Percentiles rank a stretch among this genome's conserved stretches.
Conservation (phyloP, 768 basidiomycete genomes). For the Lentinula sp. region DNA sequence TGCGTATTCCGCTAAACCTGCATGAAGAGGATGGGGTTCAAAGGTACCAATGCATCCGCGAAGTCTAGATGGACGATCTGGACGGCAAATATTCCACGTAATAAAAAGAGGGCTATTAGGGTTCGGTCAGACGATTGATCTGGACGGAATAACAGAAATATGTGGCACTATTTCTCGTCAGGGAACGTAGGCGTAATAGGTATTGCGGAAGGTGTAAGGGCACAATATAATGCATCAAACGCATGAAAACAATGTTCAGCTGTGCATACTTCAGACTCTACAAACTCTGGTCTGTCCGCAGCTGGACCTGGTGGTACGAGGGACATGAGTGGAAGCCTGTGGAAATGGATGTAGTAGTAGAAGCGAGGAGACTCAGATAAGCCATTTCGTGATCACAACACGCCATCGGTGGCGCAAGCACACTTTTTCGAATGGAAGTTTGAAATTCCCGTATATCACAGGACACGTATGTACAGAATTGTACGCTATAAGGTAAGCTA, state of each 20-base stretch:
- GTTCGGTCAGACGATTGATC: neutral
- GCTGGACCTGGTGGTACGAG: conserved; percentile 48
- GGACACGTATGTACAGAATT: conserved; percentile 31
- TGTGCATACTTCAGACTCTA: conserved; percentile 46
- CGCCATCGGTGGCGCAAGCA: neutral
- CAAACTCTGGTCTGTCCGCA: conserved; percentile 25
- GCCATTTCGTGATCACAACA: neutral
- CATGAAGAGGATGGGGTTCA: conserved; percentile 61
- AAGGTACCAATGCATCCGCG: conserved; percentile 97
- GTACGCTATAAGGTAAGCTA: conserved; percentile 36
- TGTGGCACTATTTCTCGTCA: conserved; percentile 71
- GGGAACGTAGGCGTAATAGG: conserved; percentile 60
- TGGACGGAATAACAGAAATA: neutral
- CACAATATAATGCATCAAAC: conserved; percentile 77
- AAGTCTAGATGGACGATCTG: conserved; percentile 57
- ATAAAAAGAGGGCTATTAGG: conserved; percentile 81
- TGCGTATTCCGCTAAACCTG: conserved; percentile 86
- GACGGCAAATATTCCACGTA: conserved; percentile 82
- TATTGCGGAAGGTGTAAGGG: conserved; percentile 46
- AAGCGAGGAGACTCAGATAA: conserved; percentile 7
- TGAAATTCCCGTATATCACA: conserved; percentile 15
- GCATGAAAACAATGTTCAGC: conserved; percentile 77
- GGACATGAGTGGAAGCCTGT: conserved; percentile 34
- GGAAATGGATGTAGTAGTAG: neutral
- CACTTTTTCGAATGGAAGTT: neutral